Evolutionary conservation across 768 basidiomycete species (phyloP).

Genomic region (Tubosaeta brunneosetosa): DNA sequence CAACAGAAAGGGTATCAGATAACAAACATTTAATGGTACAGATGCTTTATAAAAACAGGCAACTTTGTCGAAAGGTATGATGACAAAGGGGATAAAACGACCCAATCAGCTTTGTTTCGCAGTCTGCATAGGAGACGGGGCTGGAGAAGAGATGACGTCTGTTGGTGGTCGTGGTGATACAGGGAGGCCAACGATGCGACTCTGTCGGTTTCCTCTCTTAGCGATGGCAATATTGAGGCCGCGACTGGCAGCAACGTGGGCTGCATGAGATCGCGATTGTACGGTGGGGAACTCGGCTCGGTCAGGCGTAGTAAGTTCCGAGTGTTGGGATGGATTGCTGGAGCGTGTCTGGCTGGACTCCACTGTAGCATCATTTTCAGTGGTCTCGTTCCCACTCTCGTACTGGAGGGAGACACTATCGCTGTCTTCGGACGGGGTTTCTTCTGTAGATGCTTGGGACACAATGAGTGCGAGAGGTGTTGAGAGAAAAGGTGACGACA

Average conservation of each 20-base stretch:
- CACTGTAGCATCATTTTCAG: constrained; percentile 50
- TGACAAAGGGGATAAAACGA: background rate
- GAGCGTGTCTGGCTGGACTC: constrained; percentile 42
- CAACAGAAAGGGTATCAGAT: constrained; percentile 26
- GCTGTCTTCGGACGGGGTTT: constrained; percentile 61
- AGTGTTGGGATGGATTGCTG: constrained; percentile 32
- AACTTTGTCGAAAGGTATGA: background rate
- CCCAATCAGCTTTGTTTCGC: constrained; percentile 21
- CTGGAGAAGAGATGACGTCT: constrained; percentile 11
- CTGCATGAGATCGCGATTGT: constrained; percentile 47
- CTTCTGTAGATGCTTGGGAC: constrained; percentile 46
- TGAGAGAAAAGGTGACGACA: constrained; percentile 22
- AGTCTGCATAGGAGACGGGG: constrained; percentile 19
- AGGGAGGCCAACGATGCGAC: constrained; percentile 62
- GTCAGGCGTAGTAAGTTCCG: constrained; percentile 15
- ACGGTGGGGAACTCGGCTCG: constrained; percentile 25
- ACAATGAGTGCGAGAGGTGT: constrained; percentile 3
- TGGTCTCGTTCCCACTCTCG: constrained; percentile 71
- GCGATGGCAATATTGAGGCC: constrained; percentile 65
- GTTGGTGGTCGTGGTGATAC: constrained; percentile 33
- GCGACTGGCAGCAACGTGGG: constrained; percentile 57
- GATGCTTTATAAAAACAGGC: constrained; percentile 9
- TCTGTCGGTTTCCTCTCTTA: constrained; percentile 59
- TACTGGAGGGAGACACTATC: constrained; percentile 66
- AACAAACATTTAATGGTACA: constrained; percentile 12